Evolutionary conservation across 2,329 filamentous ascomycete species (phyloP).

Genomic region (Lojkania enalia): DNA sequence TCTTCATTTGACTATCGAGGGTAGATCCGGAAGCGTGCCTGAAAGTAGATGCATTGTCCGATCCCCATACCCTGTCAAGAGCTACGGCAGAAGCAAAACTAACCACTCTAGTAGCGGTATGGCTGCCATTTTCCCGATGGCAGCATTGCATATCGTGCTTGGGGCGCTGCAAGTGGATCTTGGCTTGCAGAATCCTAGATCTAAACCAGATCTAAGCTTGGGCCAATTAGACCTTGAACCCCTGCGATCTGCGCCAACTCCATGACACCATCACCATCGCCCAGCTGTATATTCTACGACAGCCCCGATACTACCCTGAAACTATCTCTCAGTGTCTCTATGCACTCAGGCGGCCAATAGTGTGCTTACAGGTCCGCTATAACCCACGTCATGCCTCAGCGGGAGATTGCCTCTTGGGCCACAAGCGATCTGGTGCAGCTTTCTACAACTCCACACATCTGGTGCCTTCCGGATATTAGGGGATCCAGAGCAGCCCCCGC

Average conservation of each 20-base stretch:
- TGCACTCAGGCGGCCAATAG: slow-evolving; percentile 1
- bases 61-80: neutral
- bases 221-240: neutral
- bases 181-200: neutral
- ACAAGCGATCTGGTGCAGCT: no score
- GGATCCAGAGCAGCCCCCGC: neutral
- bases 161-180: neutral
- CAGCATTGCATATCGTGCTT: neutral
- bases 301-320: neutral
- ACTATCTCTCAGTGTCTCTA: neutral
- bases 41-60: neutral
- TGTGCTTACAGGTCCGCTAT: neutral
- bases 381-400: slow-evolving; percentile 6
- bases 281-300: neutral
- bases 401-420: neutral
- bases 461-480: neutral
- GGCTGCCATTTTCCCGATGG: neutral
- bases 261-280: slow-evolving; percentile 35
- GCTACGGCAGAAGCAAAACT: no score
- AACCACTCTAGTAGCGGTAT: no score
- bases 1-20: no score
- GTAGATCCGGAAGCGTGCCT: no score
- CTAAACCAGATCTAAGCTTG: no score
- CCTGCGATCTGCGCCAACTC: slow-evolving; percentile 4
- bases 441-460: neutral